Base-by-base conservation (phyloP, 2,329 filamentous ascomycete genomes). In the Myriangium duriaei region DNA sequence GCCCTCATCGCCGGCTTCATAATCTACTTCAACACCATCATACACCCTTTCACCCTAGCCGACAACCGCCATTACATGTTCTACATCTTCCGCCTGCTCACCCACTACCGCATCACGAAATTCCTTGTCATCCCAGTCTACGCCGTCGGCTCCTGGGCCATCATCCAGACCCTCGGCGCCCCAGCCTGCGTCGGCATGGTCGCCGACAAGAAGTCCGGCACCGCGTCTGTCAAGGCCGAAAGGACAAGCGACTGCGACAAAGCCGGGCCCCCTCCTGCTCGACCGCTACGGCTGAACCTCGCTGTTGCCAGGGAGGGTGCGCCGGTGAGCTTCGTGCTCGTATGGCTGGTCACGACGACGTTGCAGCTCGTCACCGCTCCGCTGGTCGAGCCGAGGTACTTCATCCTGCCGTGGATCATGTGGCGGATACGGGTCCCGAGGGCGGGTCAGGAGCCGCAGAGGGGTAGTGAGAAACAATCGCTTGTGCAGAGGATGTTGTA, bases 21-120 rank as follows among this genome's bases (percentile, higher is more conserved):
- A 2, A 76, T 95, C 15, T 72, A 74, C 45, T 80, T 73, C 68
- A 96, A 95, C 67, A 98, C 91, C 21, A 80, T 94, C 45, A 74
- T 96, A 30, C 91, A 98, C 53, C 88, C 91, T 0, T 98, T 96
- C 56, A 94, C 87, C 0, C 71, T 96, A 1, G 91, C 91, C 21
- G 91, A 98, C 59, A 98, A 98, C 58, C 71, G 91, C 2, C 91
- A 98, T 58, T 98, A 94, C 63, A 80, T 93, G 57, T 98, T 98
- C 59, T 98, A 98, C 62, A 67, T 93, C 43, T 98, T 98, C 65
- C 78, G 86, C 1, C 78, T 81, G 4, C 78, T 96, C 26, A 37
- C 56, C 11, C 49, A 51, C 10, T 72, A 82, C 30, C 64, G 67
- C 1, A 59, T 65, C 12, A 60, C 84, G 36, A 78, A 78, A 24